Evolutionary conservation across 2,329 filamentous ascomycete genomes (phyloP), one percentile per base, ranked within the genome.

Genomic region (Massarina eburnea): DNA sequence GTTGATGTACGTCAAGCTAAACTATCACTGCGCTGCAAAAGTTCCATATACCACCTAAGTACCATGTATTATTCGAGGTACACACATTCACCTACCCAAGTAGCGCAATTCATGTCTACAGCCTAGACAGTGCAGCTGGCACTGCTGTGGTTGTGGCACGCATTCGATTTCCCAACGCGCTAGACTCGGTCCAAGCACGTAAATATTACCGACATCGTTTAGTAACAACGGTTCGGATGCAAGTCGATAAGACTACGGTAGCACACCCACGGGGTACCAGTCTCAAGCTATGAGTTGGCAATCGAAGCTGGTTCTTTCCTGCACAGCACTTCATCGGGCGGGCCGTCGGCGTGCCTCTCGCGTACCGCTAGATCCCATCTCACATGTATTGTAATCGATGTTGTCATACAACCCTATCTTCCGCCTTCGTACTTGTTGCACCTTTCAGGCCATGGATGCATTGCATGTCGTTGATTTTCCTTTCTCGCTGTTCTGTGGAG

Each of bases 241-340:
- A 59, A 26, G 52, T 55, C 46, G 66, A 70, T 70, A 70, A 70
- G 62, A 40, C 57, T 55, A 60, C 54, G 47, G 50, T 51, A 48
- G 41, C 46, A 48, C 34, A 46, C 43, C 43, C 45, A 54, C 49
- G 49, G 49, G 52, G 40, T 58, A 50, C 52, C 46, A 45, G 41
- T 42, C 41, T 42, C 27, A 42, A 27, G 39, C 54, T 20, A 40
- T 49, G 51, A 47, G 46, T 45, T 52, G 51, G 55, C 52, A 52
- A 50, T 58, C 27, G 34, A 50, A 51, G 32, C 33, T 54, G 53
- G 58, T 49, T 39, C 42, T n/a, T 43, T 43, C 41, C 54, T 59
- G 53, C 59, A 55, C 51, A 41, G 41, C 43, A 48, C 48, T 49
- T 46, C 36, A 51, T 41, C 42, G 6, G 43, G 36, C 49, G n/a